Percentiles rank a stretch among this genome's conserved stretches.
Conservation (phyloP, 2,329 filamentous ascomycete species). For the Beauveria scarabaeidicola region DNA sequence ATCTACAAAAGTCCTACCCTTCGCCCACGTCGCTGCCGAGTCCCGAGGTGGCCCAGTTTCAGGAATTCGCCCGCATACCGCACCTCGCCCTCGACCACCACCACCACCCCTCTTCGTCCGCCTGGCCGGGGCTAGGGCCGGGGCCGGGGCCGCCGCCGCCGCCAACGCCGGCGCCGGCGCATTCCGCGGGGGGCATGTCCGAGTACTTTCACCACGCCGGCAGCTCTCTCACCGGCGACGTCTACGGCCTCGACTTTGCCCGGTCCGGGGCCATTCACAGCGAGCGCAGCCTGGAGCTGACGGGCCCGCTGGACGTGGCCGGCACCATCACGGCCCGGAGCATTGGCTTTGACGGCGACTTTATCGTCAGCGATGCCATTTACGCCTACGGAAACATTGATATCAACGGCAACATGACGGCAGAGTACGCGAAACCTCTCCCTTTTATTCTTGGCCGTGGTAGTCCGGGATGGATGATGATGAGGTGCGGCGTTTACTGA, state of each 20-base stretch:
- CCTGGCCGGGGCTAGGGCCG: neutral
- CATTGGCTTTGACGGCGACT: slow-evolving; percentile 35
- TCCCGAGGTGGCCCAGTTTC: neutral
- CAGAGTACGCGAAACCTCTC: slow-evolving; percentile 24
- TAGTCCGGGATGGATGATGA: neutral
- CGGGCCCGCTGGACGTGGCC: slow-evolving; percentile 38
- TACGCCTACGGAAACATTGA: slow-evolving; percentile 38
- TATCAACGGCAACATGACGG: slow-evolving; percentile 33
- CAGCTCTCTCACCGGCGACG: slow-evolving; percentile 18
- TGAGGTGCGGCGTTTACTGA: neutral
- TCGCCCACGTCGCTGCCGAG: slow-evolving; percentile 1
- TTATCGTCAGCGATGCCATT: slow-evolving; percentile 34
- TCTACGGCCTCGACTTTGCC: slow-evolving; percentile 17
- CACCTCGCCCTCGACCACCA: neutral
- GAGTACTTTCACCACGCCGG: slow-evolving; percentile 11
- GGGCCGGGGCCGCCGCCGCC: no score
- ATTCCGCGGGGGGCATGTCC: neutral
- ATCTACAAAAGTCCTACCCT: neutral
- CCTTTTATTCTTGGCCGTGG: neutral
- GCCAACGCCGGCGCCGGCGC: neutral
- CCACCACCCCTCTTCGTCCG: neutral
- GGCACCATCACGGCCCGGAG: slow-evolving; percentile 38
- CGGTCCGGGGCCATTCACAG: slow-evolving; percentile 33
- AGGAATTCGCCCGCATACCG: slow-evolving; percentile 1
- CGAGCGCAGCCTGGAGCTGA: slow-evolving; percentile 31